Evolutionary conservation across 2,329 filamentous ascomycete genomes (phyloP).

Genomic region (Hypoxylon sp.): DNA sequence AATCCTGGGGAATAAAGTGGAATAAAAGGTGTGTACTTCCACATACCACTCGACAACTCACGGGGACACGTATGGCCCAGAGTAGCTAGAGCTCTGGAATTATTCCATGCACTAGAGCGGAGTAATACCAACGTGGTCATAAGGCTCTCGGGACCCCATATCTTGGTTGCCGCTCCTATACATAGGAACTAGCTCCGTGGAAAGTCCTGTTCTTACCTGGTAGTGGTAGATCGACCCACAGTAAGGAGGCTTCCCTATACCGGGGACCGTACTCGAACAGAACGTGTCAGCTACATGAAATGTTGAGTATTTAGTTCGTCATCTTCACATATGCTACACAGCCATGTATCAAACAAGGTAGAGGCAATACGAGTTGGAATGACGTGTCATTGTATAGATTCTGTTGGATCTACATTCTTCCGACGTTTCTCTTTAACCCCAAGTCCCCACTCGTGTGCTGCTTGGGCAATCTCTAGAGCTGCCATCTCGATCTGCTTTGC

Average conservation of each 20-base stretch:
- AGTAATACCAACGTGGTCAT: neutral
- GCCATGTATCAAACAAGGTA: neutral
- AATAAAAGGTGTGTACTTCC: neutral
- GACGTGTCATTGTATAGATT: conserved; percentile 16
- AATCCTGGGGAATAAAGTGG: neutral
- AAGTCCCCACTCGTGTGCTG: conserved; percentile 44
- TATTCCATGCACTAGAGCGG: conserved; percentile 3
- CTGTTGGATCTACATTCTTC: conserved; percentile 18
- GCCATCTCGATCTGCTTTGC: conserved; percentile 43
- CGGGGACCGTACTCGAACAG: neutral
- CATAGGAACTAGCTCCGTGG: neutral
- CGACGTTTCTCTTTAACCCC: conserved; percentile 26
- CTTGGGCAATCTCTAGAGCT: conserved; percentile 43
- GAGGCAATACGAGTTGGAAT: neutral
- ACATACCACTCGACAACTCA: conserved; percentile 1
- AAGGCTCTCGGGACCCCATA: neutral
- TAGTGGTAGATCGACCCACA: neutral
- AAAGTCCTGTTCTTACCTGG: neutral
- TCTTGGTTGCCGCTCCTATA: neutral
- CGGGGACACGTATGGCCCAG: conserved; percentile 3
- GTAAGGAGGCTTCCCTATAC: neutral
- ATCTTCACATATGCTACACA: neutral
- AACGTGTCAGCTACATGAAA: neutral
- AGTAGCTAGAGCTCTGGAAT: neutral
- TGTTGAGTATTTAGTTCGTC: neutral